Conservation (phyloP, 192 early-diverging fungal species). For the Coemansia sp. region DNA sequence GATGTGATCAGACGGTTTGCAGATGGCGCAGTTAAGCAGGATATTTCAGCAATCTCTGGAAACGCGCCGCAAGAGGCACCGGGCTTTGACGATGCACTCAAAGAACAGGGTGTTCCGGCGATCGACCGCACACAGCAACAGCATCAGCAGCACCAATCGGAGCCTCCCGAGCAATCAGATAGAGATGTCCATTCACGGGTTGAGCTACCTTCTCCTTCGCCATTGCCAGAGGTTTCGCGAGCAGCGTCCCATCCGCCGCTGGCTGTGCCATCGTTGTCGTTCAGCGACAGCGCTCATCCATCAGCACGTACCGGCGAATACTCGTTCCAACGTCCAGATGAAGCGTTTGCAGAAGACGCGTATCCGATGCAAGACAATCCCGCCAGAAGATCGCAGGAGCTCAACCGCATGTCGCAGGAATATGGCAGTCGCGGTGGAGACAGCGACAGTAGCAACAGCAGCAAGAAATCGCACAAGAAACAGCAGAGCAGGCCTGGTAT, state of each 20-base stretch:
- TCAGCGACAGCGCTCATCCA: constrained; percentile 6
- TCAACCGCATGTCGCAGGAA: constrained; percentile 37
- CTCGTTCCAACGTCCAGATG: constrained; percentile 46
- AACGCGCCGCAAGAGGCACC: constrained; percentile 41
- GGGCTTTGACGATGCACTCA: constrained; percentile 27
- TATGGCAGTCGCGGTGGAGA: neutral
- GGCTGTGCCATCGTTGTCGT: constrained; percentile 23
- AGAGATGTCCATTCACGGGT: neutral
- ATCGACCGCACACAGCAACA: constrained; percentile 20
- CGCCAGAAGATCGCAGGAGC: constrained; percentile 19
- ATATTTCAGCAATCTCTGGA: constrained; percentile 24
- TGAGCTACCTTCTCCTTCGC: constrained; percentile 9
- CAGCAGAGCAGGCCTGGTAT: constrained; percentile 4
- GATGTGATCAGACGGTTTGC: constrained; percentile 60
- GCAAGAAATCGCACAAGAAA: neutral
- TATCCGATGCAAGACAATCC: constrained; percentile 51
- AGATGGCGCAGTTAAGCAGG: constrained; percentile 31
- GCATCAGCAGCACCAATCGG: neutral
- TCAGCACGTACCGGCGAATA: constrained; percentile 20
- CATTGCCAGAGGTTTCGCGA: neutral
- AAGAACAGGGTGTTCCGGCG: constrained; percentile 24
- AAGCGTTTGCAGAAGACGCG: constrained; percentile 40
- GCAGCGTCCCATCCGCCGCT: neutral
- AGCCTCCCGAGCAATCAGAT: constrained; percentile 1
- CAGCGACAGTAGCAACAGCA: neutral